Evolutionary conservation across 495 filamentous ascomycete species (phyloP), one percentile per base, ranked within the genome.

Genomic region (Neurospora tetrasperma): DNA sequence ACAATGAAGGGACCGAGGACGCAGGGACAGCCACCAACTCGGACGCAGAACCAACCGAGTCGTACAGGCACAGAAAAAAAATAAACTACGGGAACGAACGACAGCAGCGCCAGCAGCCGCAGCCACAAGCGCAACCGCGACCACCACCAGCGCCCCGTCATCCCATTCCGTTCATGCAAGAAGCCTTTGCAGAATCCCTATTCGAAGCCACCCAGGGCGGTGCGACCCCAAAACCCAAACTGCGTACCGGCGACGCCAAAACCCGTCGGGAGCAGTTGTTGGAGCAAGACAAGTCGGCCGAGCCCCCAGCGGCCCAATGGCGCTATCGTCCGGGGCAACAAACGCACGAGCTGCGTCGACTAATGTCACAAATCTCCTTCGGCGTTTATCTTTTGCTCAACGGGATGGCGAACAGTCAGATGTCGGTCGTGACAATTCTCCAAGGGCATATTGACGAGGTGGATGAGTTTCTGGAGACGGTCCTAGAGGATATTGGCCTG

Each of bases 401-500:
- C 76, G 88, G 89, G 69, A 87, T 96, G 74, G 95, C 96, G 20
- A 97, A 93, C 81, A 94, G 92, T 72, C 91, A 98, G 48, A 85
- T 88, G 20, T 90, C 94, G 74, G 95, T 98, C 18, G 89, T 97
- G 75, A 90, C 88, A 66, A 98, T 98, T 69, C 88, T 99, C 66
- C 93, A 97, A 79, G 89, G 86, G 23, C 96, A 99, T 81, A 94
- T 99, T 66, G 90, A 97, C 78, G 96, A 98, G 79, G 86, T 98
- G 43, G 96, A 99, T 80, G 89, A 90, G 72, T 98, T 97, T 79
- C 82, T 98, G 14, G 92, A 96, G 76, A 88, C 89, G 42, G 94
- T 93, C 0, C 87, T 91, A 12, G 93, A 96, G 72, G 95, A 98
- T 80, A 92, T 98, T 70, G 87, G 91, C 39, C 82, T 94, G n/a